Percentiles rank a stretch among this genome's conserved stretches.
Conservation (phyloP, 768 basidiomycete species). For the Tylopilus cervinicoccineus region DNA sequence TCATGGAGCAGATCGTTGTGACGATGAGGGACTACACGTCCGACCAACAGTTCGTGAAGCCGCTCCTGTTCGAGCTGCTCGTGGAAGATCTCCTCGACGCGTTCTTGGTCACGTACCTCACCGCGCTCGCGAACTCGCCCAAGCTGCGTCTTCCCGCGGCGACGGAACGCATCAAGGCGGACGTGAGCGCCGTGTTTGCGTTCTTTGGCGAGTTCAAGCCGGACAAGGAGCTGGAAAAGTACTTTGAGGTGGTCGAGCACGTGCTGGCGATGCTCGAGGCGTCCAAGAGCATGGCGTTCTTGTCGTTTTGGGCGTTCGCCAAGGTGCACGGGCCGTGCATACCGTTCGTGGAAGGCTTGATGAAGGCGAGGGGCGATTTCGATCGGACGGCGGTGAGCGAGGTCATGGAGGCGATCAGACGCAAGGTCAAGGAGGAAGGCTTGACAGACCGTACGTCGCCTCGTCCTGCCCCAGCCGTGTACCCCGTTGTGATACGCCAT, state of each 20-base stretch:
- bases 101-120: conserved; percentile 88
- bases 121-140: conserved; percentile 76
- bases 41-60: conserved; percentile 90
- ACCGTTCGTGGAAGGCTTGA: conserved; percentile 83
- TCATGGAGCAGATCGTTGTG: conserved; percentile 84
- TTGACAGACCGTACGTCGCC: conserved; percentile 69
- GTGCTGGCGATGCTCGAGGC: conserved; percentile 79
- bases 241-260: conserved; percentile 85
- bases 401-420: conserved; percentile 89
- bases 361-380: conserved; percentile 86
- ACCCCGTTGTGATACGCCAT: background rate
- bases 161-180: conserved; percentile 76
- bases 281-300: conserved; percentile 82
- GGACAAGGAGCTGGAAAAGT: conserved; percentile 71
- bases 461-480: background rate
- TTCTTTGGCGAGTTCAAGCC: conserved; percentile 82
- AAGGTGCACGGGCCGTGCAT: conserved; percentile 92
- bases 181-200: conserved; percentile 70
- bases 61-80: conserved; percentile 85
- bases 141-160: conserved; percentile 85
- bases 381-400: conserved; percentile 86
- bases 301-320: conserved; percentile 93
- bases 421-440: conserved; percentile 89
- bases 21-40: conserved; percentile 95
- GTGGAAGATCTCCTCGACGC: conserved; percentile 90